Base-by-base conservation (phyloP, 225 moss, liverwort and hornwort genomes). In the Asterella californica region DNA sequence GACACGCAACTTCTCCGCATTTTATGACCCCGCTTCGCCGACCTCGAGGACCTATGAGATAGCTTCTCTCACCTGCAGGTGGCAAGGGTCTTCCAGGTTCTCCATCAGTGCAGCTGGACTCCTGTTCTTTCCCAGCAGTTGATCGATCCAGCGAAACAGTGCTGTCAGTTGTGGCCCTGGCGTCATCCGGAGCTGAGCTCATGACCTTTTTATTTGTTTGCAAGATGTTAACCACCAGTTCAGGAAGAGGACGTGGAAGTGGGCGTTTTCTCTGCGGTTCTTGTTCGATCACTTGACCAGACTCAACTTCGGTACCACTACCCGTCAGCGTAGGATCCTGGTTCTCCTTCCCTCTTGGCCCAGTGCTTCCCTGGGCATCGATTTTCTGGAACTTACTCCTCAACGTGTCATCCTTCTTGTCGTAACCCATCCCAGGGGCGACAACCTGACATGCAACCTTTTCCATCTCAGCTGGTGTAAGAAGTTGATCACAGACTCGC, bases 221-320 rank as follows among this genome's bases (percentile, higher is more conserved):
- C 59, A 76, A 74, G 47, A 75, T 53, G 21, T 54, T 85, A 45
- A 57, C 78, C 34, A 82, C 65, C 46, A 85, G 72, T 57, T 85
- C 67, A 57, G 85, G 85, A 38, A 85, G 82, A 80, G 85, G 85
- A 63, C 85, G 82, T n/a, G 82, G 85, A 79, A 22, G 69, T 68
- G 79, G 79, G 9, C 79, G 33, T 52, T 61, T 60, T 48, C 29
- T 78, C 27, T 60, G 67, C 5, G 15, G 17, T 36, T 48, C 45
- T 17, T 34, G 61, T 19, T 30, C 53, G 2, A 24, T 12, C 37
- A 62, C 10, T 1, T 45, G 61, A 10, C 60, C 3, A 15, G 42
- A 19, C 61, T 77, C 63, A 21, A 27, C 37, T 76, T 76, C 24
- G 48, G 27, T 30, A 22, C 46, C 48, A 42, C 9, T 46, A 60